Percentiles rank a stretch among this genome's conserved stretches.
Evolutionary conservation across 2,329 filamentous ascomycete species (phyloP).

Genomic region (Cytospora chrysosperma): DNA sequence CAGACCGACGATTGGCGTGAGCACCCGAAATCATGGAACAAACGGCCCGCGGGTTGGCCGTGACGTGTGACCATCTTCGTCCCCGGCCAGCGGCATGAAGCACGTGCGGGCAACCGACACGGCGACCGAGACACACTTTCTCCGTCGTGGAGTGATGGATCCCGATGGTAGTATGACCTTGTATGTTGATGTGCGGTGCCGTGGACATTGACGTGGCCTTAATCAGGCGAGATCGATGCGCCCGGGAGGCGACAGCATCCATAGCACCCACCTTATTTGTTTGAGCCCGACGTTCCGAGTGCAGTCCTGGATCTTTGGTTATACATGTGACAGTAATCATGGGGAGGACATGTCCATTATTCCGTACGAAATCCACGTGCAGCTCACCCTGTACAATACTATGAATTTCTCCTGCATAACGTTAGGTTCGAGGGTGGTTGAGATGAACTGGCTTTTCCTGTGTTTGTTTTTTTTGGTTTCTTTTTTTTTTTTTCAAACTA

Average conservation of each 20-base stretch:
- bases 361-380: too few relatives aligned
- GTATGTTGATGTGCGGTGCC: neutral
- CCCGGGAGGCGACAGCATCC: neutral
- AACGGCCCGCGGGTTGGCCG: neutral
- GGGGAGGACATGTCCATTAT: too few relatives aligned
- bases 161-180: neutral
- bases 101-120: neutral
- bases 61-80: neutral
- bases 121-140: neutral
- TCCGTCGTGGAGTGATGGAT: neutral
- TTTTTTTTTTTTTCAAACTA: too few relatives aligned
- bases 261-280: neutral
- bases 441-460: too few relatives aligned
- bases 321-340: too few relatives aligned
- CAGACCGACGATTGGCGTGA: neutral
- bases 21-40: neutral
- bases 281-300: neutral
- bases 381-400: too few relatives aligned
- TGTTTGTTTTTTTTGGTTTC: too few relatives aligned
- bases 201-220: neutral
- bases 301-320: too few relatives aligned
- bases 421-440: too few relatives aligned
- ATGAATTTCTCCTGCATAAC: too few relatives aligned
- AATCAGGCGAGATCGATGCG: neutral
- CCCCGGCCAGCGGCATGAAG: neutral